Conservation (phyloP, 2,329 filamentous ascomycete genomes). For the Verticillium isaacii region DNA sequence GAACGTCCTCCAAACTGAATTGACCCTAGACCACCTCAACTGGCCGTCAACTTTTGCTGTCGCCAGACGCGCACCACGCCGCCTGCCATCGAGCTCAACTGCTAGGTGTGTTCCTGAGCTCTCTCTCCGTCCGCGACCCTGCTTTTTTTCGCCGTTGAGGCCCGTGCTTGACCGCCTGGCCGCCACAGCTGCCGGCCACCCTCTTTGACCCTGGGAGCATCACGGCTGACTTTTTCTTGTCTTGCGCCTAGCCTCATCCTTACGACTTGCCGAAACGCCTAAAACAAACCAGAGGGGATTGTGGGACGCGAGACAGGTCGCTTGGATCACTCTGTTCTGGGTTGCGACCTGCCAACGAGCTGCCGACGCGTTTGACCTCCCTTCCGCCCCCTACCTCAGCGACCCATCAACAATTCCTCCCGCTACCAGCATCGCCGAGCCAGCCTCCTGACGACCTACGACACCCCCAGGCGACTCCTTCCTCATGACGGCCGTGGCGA, state of each 20-base stretch:
- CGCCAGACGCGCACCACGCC: constrained; percentile 13
- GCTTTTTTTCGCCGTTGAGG: background rate
- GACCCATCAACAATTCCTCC: background rate
- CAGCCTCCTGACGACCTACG: background rate
- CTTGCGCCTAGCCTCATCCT: background rate
- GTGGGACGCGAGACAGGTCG: background rate
- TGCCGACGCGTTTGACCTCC: background rate
- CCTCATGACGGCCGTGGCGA: constrained; percentile 66
- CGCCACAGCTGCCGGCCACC: background rate
- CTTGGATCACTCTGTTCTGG: background rate
- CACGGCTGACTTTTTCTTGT: background rate
- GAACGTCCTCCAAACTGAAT: background rate
- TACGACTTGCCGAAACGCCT: background rate
- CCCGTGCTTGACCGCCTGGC: background rate
- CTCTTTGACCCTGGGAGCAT: background rate
- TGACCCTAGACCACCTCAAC: background rate
- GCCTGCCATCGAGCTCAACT: constrained; percentile 13
- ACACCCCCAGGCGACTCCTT: constrained; percentile 13
- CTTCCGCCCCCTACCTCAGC: background rate
- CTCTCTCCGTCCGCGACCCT: background rate
- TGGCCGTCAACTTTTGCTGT: background rate
- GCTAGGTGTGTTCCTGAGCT: constrained; percentile 4
- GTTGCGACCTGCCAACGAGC: background rate
- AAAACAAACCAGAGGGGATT: background rate
- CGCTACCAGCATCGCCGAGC: background rate